phyloP scores from a whole-genome alignment of 108 stramenopile genomes.

The Nitzschia inconspicua region DNA sequence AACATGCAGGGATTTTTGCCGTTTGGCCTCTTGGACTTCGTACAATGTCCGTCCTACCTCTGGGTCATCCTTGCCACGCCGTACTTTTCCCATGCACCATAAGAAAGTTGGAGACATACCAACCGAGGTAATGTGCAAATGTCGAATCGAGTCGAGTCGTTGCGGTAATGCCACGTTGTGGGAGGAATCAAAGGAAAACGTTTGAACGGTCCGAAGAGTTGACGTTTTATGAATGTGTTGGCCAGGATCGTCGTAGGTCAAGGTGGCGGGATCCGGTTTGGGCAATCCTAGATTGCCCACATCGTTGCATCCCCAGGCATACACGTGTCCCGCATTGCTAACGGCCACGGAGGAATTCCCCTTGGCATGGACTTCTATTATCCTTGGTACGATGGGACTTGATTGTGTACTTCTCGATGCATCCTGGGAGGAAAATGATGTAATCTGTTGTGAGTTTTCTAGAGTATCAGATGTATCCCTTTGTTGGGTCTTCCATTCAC shows the following conservation, averaged over 20 bases:
- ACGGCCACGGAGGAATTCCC: slow-evolving; percentile 75
- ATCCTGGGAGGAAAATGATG: not conserved
- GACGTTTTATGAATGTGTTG: slow-evolving; percentile 12
- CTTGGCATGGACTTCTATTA: slow-evolving; percentile 61
- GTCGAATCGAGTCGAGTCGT: slow-evolving; percentile 44
- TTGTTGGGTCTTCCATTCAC: slow-evolving; percentile 35
- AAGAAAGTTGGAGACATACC: slow-evolving; percentile 30
- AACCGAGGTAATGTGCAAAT: slow-evolving; percentile 31
- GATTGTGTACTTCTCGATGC: not conserved
- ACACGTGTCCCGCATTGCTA: slow-evolving; percentile 64
- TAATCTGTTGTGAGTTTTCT: not conserved
- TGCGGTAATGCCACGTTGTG: slow-evolving; percentile 66
- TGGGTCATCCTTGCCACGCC: not conserved
- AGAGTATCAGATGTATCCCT: slow-evolving; percentile 10
- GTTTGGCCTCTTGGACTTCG: slow-evolving; percentile 30
- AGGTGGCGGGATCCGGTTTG: slow-evolving; percentile 2
- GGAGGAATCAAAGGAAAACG: slow-evolving; percentile 60
- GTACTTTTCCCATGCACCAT: slow-evolving; percentile 27
- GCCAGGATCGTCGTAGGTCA: slow-evolving; percentile 15
- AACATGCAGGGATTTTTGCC: slow-evolving; percentile 9
- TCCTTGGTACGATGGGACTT: slow-evolving; percentile 32
- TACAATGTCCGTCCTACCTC: slow-evolving; percentile 31
- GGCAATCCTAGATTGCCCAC: slow-evolving; percentile 67
- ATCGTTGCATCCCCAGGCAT: slow-evolving; percentile 84
- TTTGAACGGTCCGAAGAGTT: slow-evolving; percentile 29